phyloP scores from a whole-genome alignment of 495 filamentous ascomycete species.

The Niebla homalea region DNA sequence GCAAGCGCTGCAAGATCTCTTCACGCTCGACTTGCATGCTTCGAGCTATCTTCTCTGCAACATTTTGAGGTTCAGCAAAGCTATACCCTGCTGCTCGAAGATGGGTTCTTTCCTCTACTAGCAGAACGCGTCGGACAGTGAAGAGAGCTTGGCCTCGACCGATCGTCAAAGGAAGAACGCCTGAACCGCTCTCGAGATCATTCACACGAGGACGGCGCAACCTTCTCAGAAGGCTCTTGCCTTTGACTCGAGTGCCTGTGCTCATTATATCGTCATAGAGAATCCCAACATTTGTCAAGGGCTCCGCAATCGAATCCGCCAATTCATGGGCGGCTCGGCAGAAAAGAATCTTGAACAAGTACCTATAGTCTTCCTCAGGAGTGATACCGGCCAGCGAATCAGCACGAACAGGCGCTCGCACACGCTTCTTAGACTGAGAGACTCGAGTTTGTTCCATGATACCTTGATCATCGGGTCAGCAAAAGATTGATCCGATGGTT shows the following conservation, averaged over 20 bases:
- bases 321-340: constrained; percentile 66
- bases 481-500: too few relatives aligned
- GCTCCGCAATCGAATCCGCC: constrained; percentile 47
- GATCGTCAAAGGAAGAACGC: constrained; percentile 23
- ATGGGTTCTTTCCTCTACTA: constrained; percentile 35
- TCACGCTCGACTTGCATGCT: constrained; percentile 55
- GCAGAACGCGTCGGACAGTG: constrained; percentile 53
- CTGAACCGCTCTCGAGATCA: neutral
- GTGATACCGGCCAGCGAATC: too few relatives aligned
- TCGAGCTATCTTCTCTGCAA: constrained; percentile 50
- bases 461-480: too few relatives aligned
- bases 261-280: constrained; percentile 67
- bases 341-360: constrained; percentile 76
- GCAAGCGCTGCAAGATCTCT: constrained; percentile 40
- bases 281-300: constrained; percentile 51
- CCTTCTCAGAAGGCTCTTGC: neutral
- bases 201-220: neutral
- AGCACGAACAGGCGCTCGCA: too few relatives aligned
- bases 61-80: constrained; percentile 57
- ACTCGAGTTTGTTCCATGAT: too few relatives aligned
- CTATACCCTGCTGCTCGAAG: constrained; percentile 62
- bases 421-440: too few relatives aligned
- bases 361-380: constrained; percentile 45
- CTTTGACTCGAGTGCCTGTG: constrained; percentile 35
- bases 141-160: constrained; percentile 69